Conservation (phyloP, 2,329 filamentous ascomycete species). For the Alternaria conjuncta region DNA sequence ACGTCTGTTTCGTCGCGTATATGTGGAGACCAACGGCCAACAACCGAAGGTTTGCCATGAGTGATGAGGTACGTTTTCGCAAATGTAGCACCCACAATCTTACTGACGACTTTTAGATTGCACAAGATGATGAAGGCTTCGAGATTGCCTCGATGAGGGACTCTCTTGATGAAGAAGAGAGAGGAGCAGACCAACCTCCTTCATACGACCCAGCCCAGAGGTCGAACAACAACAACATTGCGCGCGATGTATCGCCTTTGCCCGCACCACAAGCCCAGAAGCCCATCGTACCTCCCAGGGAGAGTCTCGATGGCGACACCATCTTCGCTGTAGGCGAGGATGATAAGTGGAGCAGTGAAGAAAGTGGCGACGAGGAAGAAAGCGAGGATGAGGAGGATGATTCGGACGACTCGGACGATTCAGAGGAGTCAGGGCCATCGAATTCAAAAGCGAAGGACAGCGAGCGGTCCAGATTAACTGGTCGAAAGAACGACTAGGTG, state of each 20-base stretch:
- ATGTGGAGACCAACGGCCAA: conserved; percentile 96
- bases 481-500: conserved; percentile 42
- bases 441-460: conserved; percentile 44
- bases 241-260: conserved; percentile 55
- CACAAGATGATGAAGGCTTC: conserved; percentile 97
- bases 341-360: conserved; percentile 80
- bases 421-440: conserved; percentile 61
- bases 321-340: conserved; percentile 93
- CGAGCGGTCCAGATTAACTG: conserved; percentile 42
- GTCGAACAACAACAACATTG: conserved; percentile 23
- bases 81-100: background rate
- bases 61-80: conserved; percentile 73
- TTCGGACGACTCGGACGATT: conserved; percentile 3
- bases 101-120: conserved; percentile 65
- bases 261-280: conserved; percentile 60
- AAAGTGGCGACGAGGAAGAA: conserved; percentile 9
- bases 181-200: conserved; percentile 46
- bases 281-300: conserved; percentile 58
- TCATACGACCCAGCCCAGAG: conserved; percentile 51
- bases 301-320: conserved; percentile 84
- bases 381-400: conserved; percentile 10
- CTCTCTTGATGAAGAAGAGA: conserved; percentile 69
- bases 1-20: conserved; percentile 92
- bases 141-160: conserved; percentile 93
- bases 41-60: conserved; percentile 97